A percentile compares a stretch with the other conserved stretches of the same genome.
phyloP scores from a whole-genome alignment of 352 stramenopile genomes.

The Phytophthora parvispora region DNA sequence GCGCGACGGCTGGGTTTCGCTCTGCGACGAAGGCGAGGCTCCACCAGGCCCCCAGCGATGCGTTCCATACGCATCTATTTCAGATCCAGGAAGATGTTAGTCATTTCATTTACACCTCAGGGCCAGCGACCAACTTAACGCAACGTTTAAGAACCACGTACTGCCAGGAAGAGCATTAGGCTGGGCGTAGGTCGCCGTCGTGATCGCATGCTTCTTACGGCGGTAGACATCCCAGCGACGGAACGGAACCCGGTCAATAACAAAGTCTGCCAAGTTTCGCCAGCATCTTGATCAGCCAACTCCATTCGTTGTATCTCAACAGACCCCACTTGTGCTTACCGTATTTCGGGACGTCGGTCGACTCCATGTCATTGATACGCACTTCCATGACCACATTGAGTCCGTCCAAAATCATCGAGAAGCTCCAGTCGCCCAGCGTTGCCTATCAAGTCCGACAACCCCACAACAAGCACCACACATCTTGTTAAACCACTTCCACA shows the following conservation, averaged over 20 bases:
- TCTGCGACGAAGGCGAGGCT: constrained; percentile 45
- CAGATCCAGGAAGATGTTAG: constrained; percentile 3
- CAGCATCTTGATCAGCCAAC: constrained; percentile 19
- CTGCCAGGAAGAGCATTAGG: constrained; percentile 44
- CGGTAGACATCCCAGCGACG: constrained; percentile 88
- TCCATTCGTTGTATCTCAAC: too few species aligned
- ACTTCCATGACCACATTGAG: constrained; percentile 85
- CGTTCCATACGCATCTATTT: constrained; percentile 63
- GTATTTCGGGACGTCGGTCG: constrained; percentile 85
- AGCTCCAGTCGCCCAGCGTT: constrained; percentile 80
- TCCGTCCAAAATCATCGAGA: constrained; percentile 82
- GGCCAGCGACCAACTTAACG: too few species aligned
- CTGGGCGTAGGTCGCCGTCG: constrained; percentile 51
- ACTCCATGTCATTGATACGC: constrained; percentile 87
- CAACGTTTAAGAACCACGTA: constrained; percentile 20
- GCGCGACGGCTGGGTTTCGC: constrained; percentile 29
- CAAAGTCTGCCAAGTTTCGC: constrained; percentile 62
- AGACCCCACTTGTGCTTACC: constrained; percentile 33
- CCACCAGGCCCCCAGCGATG: constrained; percentile 75
- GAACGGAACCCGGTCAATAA: constrained; percentile 84
- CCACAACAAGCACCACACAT: constrained; percentile 6
- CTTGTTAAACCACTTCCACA: background rate
- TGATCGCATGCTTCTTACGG: constrained; percentile 65
- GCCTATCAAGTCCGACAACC: constrained; percentile 47
- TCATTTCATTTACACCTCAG: background rate